A percentile compares a stretch with the other conserved stretches of the same genome.
These are phyloP conservation scores for Cylindrotheca fusiformis DNA, from an alignment of 108 stramenopile species.

Conservation along the genomic window DNA sequence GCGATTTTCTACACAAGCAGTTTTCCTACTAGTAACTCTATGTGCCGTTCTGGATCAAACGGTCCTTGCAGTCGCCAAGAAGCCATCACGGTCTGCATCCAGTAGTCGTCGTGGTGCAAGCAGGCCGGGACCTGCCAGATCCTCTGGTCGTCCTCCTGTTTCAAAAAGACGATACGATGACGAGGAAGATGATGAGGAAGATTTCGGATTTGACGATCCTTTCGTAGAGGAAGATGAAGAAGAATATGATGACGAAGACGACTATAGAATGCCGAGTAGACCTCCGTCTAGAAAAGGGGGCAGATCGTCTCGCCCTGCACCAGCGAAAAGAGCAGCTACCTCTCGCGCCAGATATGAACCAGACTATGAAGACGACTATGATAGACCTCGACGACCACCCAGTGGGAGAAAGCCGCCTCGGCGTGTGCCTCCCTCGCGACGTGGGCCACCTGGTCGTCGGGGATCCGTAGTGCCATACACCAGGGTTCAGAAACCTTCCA, in stretches of 20 bases:
- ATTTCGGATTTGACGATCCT: conserved; percentile 35
- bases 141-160: conserved; percentile 20
- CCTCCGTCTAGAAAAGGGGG: not conserved
- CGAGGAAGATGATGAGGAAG: conserved; percentile 42
- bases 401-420: conserved; percentile 11
- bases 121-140: conserved; percentile 9
- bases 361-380: conserved; percentile 28
- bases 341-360: conserved; percentile 14
- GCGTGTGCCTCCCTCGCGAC: conserved; percentile 34
- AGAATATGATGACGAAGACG: conserved; percentile 51
- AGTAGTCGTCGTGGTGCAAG: conserved; percentile 9
- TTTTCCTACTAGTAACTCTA: conserved; percentile 17
- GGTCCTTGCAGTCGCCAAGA: conserved; percentile 20
- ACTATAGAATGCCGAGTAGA: not conserved
- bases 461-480: conserved; percentile 58
- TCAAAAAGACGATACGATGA: conserved; percentile 27
- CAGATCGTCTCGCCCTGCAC: conserved; percentile 13
- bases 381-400: conserved; percentile 24
- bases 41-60: conserved; percentile 23
- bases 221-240: conserved; percentile 39
- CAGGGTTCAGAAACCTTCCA: conserved; percentile 31
- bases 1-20: conserved; percentile 20
- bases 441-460: conserved; percentile 18
- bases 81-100: conserved; percentile 24
- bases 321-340: conserved; percentile 6